Base-by-base conservation (phyloP, 805 yeast genomes). In the Kuraishia hungarica region DNA sequence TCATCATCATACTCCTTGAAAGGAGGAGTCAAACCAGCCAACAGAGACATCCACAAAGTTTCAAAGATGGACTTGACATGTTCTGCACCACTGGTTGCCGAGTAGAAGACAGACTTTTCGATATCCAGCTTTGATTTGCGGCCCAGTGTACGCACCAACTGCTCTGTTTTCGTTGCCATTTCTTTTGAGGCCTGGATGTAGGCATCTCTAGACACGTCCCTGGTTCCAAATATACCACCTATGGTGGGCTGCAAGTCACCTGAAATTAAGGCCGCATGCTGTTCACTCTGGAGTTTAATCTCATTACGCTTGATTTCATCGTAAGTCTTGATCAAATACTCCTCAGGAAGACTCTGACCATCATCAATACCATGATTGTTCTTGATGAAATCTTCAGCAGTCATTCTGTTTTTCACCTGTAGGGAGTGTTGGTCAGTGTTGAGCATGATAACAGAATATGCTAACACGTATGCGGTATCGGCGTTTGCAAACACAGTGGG, bases 341-440 rank as follows among this genome's bases (percentile, higher is more conserved):
- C 94, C 19, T 80, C 78, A 4, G 96, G 90, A 48, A 94, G 74
- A 67, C 89, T 93, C 52, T 84, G 81, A 13, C 93, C 94, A 64
- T 93, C 96, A 68, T 96, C 96, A 63, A 94, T 90, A 26, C 97
- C 98, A 51, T 86, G 76, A 67, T 93, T 94, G 69, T 93, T 94
- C 61, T 79, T 81, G 58, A 93, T 74, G 63, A 96, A 94, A 59
- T 89, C 96, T 39, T 91, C 93, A 43, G 85, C 68, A 0, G 96
- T 82, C 99, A 94, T 94, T 63, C 93, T 79, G 54, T 82, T 82
- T 64, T 88, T 89, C 53, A 94, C 86, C 64, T 89, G 96, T 13
- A 86, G 81, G 4, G 96, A 89, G 69, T 94, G 98, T 65, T 86
- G 86, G 71, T 94, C 99, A 0, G 99, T 94, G 65, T 94, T 94